A percentile compares a stretch with the other conserved stretches of the same genome.
Conservation (phyloP, 2,329 filamentous ascomycete species). For the Pseudogymnoascus sp. region DNA sequence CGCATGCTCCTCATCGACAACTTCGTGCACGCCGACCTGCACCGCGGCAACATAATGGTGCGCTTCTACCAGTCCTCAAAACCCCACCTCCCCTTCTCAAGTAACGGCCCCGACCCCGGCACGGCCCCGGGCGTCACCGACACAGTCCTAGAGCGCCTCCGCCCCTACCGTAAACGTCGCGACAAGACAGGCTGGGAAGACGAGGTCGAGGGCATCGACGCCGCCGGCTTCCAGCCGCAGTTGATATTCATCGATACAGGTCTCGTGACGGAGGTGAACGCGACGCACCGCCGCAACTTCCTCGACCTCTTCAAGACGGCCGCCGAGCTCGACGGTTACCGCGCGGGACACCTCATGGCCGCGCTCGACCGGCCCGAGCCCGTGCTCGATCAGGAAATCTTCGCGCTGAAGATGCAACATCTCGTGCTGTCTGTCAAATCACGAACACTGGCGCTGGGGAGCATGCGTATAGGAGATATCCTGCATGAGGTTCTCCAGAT, state of each 20-base stretch:
- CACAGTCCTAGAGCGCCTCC: slow-evolving; percentile 71
- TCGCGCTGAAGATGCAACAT: slow-evolving; percentile 95
- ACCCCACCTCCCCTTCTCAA: slow-evolving; percentile 54
- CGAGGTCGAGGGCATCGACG: slow-evolving; percentile 70
- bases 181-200: slow-evolving; percentile 65
- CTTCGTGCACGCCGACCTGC: slow-evolving; percentile 92
- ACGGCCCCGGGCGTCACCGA: slow-evolving; percentile 73
- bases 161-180: slow-evolving; percentile 59
- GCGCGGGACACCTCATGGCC: slow-evolving; percentile 89
- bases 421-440: slow-evolving; percentile 87
- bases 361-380: too few species aligned
- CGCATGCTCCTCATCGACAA: slow-evolving; percentile 97
- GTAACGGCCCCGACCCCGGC: slow-evolving; percentile 32
- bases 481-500: slow-evolving; percentile 83
- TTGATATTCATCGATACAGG: slow-evolving; percentile 97
- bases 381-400: slow-evolving; percentile 83
- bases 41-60: slow-evolving; percentile 99
- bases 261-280: slow-evolving; percentile 87
- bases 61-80: slow-evolving; percentile 85
- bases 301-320: slow-evolving; percentile 92
- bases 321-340: slow-evolving; percentile 95
- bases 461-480: slow-evolving; percentile 93
- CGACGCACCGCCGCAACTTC: slow-evolving; percentile 80
- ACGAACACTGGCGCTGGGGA: slow-evolving; percentile 82
- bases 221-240: slow-evolving; percentile 85